Evolutionary conservation across 305 asterid genomes (phyloP).

Genomic region (Plantago lanceolata): DNA sequence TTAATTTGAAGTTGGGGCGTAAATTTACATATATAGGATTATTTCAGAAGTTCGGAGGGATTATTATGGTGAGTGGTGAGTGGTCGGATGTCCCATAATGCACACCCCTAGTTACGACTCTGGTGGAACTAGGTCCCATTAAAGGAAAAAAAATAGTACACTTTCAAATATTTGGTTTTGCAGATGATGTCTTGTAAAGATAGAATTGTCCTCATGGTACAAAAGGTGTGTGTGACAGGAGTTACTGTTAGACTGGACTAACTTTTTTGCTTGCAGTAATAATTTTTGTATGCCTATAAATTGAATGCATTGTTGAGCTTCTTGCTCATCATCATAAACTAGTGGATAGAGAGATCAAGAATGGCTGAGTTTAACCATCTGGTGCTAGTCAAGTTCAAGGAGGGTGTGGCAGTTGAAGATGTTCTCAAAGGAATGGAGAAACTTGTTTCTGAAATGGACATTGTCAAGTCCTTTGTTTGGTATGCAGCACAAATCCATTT

Average conservation of each 20-base stretch:
- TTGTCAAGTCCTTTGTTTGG: constrained; percentile 88
- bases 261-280: constrained; percentile 5
- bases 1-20: constrained; percentile 2
- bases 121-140: constrained; percentile 42
- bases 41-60: too few species aligned
- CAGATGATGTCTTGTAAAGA: constrained; percentile 35
- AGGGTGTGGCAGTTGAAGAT: constrained; percentile 55
- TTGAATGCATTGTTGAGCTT: constrained; percentile 15
- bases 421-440: constrained; percentile 65
- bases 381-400: constrained; percentile 85
- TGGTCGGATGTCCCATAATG: too few species aligned
- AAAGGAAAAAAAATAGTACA: constrained; percentile 17
- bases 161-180: constrained; percentile 30
- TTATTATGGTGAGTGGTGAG: too few species aligned
- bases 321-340: constrained; percentile 3
- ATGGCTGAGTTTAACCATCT: constrained; percentile 79
- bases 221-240: constrained; percentile 24
- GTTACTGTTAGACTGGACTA: constrained; percentile 29
- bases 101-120: background rate
- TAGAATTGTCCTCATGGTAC: constrained; percentile 43
- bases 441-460: constrained; percentile 62
- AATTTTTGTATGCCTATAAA: background rate
- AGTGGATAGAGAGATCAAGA: background rate
- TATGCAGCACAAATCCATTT: constrained; percentile 26
- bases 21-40: too few species aligned